A percentile compares a stretch with the other conserved stretches of the same genome.
Conservation (phyloP, 768 basidiomycete species). For the Sporobolomyces phaffii region DNA sequence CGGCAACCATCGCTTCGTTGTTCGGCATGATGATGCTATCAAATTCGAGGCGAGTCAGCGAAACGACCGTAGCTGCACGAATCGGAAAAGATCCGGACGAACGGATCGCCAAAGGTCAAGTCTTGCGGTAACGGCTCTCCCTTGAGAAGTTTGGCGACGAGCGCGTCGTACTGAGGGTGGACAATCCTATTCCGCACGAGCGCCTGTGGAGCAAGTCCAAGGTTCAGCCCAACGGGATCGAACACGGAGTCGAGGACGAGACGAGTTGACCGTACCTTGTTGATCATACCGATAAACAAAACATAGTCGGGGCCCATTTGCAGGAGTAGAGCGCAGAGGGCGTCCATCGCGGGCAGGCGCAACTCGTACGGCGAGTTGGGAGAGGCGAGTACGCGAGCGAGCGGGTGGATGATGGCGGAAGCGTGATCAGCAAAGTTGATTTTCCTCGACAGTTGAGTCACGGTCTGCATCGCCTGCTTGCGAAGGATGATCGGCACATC, state of each 20-base stretch:
- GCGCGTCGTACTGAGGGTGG: conserved; percentile 76
- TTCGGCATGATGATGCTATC: conserved; percentile 45
- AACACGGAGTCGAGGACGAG: neutral
- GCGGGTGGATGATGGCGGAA: conserved; percentile 90
- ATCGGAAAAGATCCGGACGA: conserved; percentile 39
- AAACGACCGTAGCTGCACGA: too few species aligned
- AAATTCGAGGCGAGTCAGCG: conserved; percentile 2
- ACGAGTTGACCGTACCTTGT: conserved; percentile 59
- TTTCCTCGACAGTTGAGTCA: conserved; percentile 79
- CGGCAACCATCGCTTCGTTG: conserved; percentile 44
- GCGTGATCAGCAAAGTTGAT: conserved; percentile 98
- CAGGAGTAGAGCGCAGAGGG: conserved; percentile 80
- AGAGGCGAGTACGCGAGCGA: conserved; percentile 74
- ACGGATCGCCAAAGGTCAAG: conserved; percentile 63
- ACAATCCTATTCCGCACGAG: conserved; percentile 67
- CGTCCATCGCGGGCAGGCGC: conserved; percentile 80
- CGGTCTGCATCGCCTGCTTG: conserved; percentile 81
- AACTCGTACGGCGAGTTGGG: conserved; percentile 59
- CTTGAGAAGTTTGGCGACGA: conserved; percentile 80
- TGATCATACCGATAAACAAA: conserved; percentile 93
- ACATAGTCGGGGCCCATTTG: conserved; percentile 96
- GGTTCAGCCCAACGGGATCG: neutral
- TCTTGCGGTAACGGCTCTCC: conserved; percentile 90
- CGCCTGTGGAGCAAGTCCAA: conserved; percentile 59
- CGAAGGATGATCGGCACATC: conserved; percentile 69